These are phyloP conservation scores for Harringtonia aguacate DNA, from an alignment of 2,329 filamentous ascomycete species.

Conservation along the genomic window DNA sequence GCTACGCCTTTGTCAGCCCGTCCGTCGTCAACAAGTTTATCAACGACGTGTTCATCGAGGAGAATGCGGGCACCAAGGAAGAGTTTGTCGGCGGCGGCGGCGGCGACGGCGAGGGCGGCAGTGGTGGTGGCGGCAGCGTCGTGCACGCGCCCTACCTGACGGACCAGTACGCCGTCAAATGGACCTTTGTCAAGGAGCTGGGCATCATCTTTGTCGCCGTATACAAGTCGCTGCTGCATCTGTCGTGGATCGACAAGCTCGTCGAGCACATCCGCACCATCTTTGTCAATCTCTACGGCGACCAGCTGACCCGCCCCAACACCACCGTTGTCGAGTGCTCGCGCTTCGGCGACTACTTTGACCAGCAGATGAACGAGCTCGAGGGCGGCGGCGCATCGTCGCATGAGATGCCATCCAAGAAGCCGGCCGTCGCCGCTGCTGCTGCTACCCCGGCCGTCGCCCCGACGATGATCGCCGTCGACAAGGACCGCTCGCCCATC, in stretches of 20 bases:
- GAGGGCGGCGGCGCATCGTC: slow-evolving; percentile 31
- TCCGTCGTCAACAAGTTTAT: slow-evolving; percentile 91
- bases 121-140: not conserved
- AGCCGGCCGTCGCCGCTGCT: not conserved
- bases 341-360: slow-evolving; percentile 85
- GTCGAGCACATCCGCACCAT: slow-evolving; percentile 90
- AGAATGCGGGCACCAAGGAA: slow-evolving; percentile 58
- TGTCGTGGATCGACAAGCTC: slow-evolving; percentile 95
- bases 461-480: slow-evolving; percentile 8
- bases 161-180: slow-evolving; percentile 91
- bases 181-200: slow-evolving; percentile 85
- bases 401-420: no score
- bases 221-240: slow-evolving; percentile 87
- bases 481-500: slow-evolving; percentile 48
- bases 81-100: slow-evolving; percentile 46
- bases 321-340: slow-evolving; percentile 68
- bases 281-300: slow-evolving; percentile 81
- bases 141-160: slow-evolving; percentile 60
- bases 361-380: slow-evolving; percentile 80
- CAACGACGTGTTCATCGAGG: slow-evolving; percentile 94
- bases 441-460: no score
- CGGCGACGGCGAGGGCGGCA: slow-evolving; percentile 27
- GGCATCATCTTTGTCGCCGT: slow-evolving; percentile 96
- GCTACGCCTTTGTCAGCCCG: slow-evolving; percentile 68
- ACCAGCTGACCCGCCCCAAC: slow-evolving; percentile 73